Base-by-base conservation (phyloP, 2,329 filamentous ascomycete species). In the Lanzia echinophila region DNA sequence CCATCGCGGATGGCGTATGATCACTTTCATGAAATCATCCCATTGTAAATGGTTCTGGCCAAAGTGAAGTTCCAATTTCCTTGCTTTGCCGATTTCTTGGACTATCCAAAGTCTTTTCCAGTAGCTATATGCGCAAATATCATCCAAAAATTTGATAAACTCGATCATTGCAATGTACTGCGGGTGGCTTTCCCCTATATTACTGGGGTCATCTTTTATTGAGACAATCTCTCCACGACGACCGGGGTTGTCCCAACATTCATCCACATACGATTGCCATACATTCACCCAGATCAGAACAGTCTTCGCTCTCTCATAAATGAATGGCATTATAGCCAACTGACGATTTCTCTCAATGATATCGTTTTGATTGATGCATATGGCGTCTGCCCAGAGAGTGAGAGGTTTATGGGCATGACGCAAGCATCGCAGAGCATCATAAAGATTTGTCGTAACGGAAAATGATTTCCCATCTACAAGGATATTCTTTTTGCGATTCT, bases 71-170 rank as follows among this genome's bases (percentile, higher is more conserved):
- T 56, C 53, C 3, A 66, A 50, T 7, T 56, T 47, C 8, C 54
- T 44, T 5, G 67, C 67, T 17, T 56, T 56, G 0, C 58, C 57
- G 33, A 68, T 60, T 39, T 69, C 67, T 39, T 68, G 66, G 15
- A 68, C 56, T 15, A 67, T 64, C 65, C 63, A 63, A 8, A 63
- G 34, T 20, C 61, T 47, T 2, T 49, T 38, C 61, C 62, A 63
- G 31, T 63, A 64, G 8, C 39, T 32, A 41, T 62, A 51, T 11
- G 13, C 42, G 43, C 58, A 61, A 17, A 64, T 17, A 3, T n/a
- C 11, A n/a, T 32, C 20, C 8, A 55, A n/a, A 11, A 33, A 34
- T 28, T 33, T 6, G 32, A 36, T 7, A 28, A 20, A 11, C 31
- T 19, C 34, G 31, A n/a, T 38, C 49, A n/a, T n/a, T 6, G 5